phyloP scores from a whole-genome alignment of 2,329 filamentous ascomycete species.

The Ophiosphaerella korrae region DNA sequence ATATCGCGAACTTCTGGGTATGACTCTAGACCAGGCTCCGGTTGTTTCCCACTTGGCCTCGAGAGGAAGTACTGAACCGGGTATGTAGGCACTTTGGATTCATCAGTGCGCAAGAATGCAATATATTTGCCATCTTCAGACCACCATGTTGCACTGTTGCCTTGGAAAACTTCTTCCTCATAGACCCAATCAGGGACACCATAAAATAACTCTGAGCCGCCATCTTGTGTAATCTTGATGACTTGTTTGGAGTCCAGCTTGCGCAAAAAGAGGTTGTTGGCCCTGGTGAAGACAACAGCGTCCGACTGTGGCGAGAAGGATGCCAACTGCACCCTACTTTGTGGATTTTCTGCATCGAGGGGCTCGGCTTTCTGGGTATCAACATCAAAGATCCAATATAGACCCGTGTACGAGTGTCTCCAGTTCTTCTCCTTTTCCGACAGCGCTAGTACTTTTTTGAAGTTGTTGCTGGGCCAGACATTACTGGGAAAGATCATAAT shows the following conservation, averaged over 20 bases:
- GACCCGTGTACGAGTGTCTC: constrained; percentile 84
- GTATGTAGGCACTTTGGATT: constrained; percentile 87
- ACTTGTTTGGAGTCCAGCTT: constrained; percentile 65
- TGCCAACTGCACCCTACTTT: constrained; percentile 77
- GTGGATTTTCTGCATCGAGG: constrained; percentile 70
- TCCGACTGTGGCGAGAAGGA: constrained; percentile 88
- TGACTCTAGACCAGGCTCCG: constrained; percentile 74
- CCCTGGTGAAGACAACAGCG: constrained; percentile 83
- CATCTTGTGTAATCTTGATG: constrained; percentile 80
- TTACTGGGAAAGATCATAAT: constrained; percentile 62
- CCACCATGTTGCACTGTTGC: constrained; percentile 92
- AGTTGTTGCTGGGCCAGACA: constrained; percentile 77
- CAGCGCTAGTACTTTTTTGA: constrained; percentile 84
- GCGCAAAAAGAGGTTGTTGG: constrained; percentile 89
- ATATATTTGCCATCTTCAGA: constrained; percentile 86
- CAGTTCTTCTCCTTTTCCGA: constrained; percentile 77
- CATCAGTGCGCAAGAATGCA: constrained; percentile 91
- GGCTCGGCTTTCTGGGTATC: constrained; percentile 76
- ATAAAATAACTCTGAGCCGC: constrained; percentile 88
- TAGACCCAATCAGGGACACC: constrained; percentile 98
- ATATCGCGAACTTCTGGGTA: constrained; percentile 91
- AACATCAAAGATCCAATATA: constrained; percentile 93
- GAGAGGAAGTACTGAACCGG: constrained; percentile 93
- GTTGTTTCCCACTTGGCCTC: constrained; percentile 75
- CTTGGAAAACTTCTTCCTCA: constrained; percentile 81